phyloP scores from a whole-genome alignment of 495 filamentous ascomycete species.

The Lasiosphaeria ovina region DNA sequence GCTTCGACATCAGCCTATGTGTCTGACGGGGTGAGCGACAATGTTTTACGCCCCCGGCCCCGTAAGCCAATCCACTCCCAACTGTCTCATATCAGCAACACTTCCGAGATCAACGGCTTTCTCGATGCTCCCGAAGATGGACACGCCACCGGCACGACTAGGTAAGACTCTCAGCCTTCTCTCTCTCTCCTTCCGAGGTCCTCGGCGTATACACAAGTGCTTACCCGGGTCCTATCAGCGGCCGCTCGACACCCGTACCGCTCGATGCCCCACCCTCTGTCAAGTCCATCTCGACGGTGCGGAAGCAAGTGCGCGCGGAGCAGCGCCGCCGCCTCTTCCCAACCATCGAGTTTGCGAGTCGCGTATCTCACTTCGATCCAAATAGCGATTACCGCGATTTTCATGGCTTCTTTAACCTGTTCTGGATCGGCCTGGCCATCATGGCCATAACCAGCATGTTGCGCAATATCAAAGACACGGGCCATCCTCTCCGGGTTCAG shows the following conservation, averaged over 20 bases:
- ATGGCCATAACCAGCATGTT: slow-evolving; percentile 93
- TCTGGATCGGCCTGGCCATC: slow-evolving; percentile 94
- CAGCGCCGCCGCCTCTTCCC: slow-evolving; percentile 85
- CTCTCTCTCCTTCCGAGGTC: no score
- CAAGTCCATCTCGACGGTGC: slow-evolving; percentile 77
- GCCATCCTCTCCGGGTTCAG: slow-evolving; percentile 73
- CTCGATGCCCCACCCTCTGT: slow-evolving; percentile 88
- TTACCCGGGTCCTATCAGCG: slow-evolving; percentile 49
- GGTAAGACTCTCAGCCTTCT: slow-evolving; percentile 25
- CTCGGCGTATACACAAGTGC: slow-evolving; percentile 10
- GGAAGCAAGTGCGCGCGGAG: slow-evolving; percentile 81
- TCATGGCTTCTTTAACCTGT: slow-evolving; percentile 93
- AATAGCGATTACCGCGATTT: slow-evolving; percentile 90
- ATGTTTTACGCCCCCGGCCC: slow-evolving; percentile 42
- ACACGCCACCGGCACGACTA: slow-evolving; percentile 35
- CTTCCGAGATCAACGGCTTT: slow-evolving; percentile 28
- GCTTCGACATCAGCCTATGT: slow-evolving; percentile 30
- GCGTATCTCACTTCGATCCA: slow-evolving; percentile 95
- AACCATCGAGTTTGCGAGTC: slow-evolving; percentile 88
- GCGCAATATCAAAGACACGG: slow-evolving; percentile 92
- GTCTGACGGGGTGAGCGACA: slow-evolving; percentile 27
- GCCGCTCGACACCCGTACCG: slow-evolving; percentile 83
- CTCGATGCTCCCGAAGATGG: slow-evolving; percentile 33
- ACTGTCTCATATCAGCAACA: slow-evolving; percentile 35
- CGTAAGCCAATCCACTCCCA: slow-evolving; percentile 45